Conservation (phyloP, 345 rosid species). For the Psidium friedrichsthalianum region DNA sequence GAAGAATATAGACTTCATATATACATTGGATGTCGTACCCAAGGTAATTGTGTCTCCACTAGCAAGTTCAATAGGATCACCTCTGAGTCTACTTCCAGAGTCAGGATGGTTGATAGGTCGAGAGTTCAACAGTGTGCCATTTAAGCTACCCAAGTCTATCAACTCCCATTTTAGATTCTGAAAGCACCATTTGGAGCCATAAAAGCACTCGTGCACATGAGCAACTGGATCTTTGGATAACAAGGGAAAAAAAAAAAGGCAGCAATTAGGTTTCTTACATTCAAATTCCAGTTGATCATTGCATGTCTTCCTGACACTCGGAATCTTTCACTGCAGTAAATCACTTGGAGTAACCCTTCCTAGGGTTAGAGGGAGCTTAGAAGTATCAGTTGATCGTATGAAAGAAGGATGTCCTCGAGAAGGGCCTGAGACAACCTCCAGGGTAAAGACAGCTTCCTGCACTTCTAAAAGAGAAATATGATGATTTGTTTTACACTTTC, state of each 20-base stretch:
- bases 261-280: conserved; percentile 33
- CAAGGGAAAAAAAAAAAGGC: neutral
- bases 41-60: conserved; percentile 75
- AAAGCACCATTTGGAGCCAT: conserved; percentile 6
- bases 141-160: conserved; percentile 92
- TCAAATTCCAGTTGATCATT: conserved; percentile 75
- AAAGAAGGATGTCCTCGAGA: conserved; percentile 43
- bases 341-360: conserved; percentile 87
- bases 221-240: neutral
- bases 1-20: conserved; percentile 38
- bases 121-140: conserved; percentile 89
- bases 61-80: conserved; percentile 67
- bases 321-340: conserved; percentile 64
- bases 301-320: conserved; percentile 99
- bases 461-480: conserved; percentile 59
- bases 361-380: conserved; percentile 70
- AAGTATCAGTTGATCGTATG: conserved; percentile 44
- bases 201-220: neutral
- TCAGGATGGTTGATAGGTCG: conserved; percentile 50
- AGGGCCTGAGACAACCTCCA: conserved; percentile 93
- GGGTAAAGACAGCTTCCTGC: conserved; percentile 86
- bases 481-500: conserved; percentile 32
- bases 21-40: conserved; percentile 67
- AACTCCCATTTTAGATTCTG: conserved; percentile 95
- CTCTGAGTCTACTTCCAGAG: conserved; percentile 68